A percentile compares a stretch with the other conserved stretches of the same genome.
Conservation (phyloP, 129 eudicot genomes). For the Ambrosia artemisiifolia region DNA sequence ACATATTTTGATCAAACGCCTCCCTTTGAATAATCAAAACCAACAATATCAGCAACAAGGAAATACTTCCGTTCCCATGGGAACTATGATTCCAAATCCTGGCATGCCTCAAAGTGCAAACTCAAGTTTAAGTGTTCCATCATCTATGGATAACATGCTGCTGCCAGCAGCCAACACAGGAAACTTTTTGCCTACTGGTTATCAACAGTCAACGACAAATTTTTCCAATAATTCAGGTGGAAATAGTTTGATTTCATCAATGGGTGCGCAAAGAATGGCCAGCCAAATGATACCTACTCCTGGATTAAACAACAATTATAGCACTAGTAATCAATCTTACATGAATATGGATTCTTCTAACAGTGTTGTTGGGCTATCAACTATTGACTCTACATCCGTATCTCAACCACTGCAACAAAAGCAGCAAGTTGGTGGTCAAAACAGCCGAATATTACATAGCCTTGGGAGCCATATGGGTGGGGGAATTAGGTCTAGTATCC, state of each 20-base stretch:
- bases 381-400: conserved; percentile 45
- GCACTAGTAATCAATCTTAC: conserved; percentile 40
- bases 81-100: conserved; percentile 93
- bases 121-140: conserved; percentile 45
- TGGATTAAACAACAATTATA: conserved; percentile 51
- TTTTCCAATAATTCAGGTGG: conserved; percentile 50
- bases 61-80: conserved; percentile 54
- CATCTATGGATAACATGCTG: conserved; percentile 50
- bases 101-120: conserved; percentile 76
- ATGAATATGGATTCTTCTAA: conserved; percentile 52
- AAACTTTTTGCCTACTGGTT: conserved; percentile 41
- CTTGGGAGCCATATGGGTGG: conserved; percentile 81
- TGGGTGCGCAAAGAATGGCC: conserved; percentile 65
- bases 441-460: conserved; percentile 67
- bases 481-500: conserved; percentile 72
- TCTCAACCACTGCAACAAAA: conserved; percentile 68
- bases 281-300: conserved; percentile 99
- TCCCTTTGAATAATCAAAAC: conserved; percentile 42
- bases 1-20: conserved; percentile 46
- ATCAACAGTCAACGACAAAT: conserved; percentile 61
- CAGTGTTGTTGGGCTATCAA: conserved; percentile 25
- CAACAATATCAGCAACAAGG: conserved; percentile 61
- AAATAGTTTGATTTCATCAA: conserved; percentile 48
- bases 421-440: conserved; percentile 71
- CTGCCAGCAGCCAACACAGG: conserved; percentile 44